phyloP scores from a whole-genome alignment of 306 rosid species.

The Vachellia pachyceras region DNA sequence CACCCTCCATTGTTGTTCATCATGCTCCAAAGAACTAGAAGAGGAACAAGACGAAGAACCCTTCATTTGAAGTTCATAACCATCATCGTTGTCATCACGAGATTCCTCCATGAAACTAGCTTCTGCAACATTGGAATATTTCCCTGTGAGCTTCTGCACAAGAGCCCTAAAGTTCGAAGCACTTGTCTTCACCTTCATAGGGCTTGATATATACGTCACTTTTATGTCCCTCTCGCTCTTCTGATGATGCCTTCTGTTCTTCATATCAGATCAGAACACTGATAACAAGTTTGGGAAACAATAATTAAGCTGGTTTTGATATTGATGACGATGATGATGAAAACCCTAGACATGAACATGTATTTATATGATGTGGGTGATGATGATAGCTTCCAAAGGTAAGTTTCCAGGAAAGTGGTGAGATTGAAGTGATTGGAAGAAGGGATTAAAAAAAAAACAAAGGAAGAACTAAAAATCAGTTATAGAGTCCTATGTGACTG shows the following conservation, averaged over 20 bases:
- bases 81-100: background rate
- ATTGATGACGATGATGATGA: background rate
- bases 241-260: slow-evolving; percentile 36
- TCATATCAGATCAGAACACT: slow-evolving; percentile 16
- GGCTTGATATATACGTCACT: slow-evolving; percentile 81
- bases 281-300: background rate
- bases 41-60: background rate
- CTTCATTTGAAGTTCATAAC: background rate
- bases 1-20: slow-evolving; percentile 1
- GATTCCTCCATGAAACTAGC: slow-evolving; percentile 41
- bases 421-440: background rate
- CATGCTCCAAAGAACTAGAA: background rate
- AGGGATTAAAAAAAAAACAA: background rate
- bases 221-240: slow-evolving; percentile 53
- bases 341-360: background rate
- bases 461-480: background rate
- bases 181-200: slow-evolving; percentile 80
- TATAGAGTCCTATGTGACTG: background rate
- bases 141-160: slow-evolving; percentile 85
- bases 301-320: background rate
- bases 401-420: slow-evolving; percentile 38
- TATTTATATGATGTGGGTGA: background rate
- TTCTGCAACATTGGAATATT: slow-evolving; percentile 69
- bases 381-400: slow-evolving; percentile 16
- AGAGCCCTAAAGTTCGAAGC: slow-evolving; percentile 80